Evolutionary conservation across 108 stramenopile genomes (phyloP).

Genomic region (Hondaea fermentalgiana): DNA sequence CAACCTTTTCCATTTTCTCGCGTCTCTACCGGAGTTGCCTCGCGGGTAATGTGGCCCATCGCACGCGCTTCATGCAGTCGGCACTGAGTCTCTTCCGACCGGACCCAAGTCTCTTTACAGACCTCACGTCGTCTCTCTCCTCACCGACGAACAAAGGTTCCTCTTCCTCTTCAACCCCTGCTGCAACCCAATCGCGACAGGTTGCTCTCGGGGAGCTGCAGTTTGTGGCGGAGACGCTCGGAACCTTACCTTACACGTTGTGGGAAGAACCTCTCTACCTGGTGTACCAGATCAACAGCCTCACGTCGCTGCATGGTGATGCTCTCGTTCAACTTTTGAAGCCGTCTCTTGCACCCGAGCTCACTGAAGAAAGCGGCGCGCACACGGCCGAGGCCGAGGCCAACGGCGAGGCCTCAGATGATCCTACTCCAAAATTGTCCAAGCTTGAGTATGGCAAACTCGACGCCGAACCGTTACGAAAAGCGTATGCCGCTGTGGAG

Average conservation of each 20-base stretch:
- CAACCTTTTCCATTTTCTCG: slow-evolving; percentile 1
- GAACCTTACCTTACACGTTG: neutral
- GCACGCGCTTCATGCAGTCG: neutral
- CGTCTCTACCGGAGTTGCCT: neutral
- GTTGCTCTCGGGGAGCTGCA: neutral
- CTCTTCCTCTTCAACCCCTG: too few relatives aligned
- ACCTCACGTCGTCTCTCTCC: neutral
- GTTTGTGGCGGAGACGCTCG: neutral
- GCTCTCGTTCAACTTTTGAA: neutral
- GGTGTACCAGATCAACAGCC: neutral
- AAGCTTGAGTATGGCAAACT: neutral
- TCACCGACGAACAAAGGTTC: neutral
- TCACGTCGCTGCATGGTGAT: neutral
- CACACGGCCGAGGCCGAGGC: neutral
- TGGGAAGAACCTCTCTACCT: neutral
- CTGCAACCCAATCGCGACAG: too few relatives aligned
- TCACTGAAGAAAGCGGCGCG: neutral
- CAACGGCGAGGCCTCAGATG: too few relatives aligned
- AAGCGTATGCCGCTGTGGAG: neutral
- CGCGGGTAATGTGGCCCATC: neutral
- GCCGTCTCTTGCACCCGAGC: neutral
- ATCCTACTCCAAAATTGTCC: too few relatives aligned
- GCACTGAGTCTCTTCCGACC: neutral
- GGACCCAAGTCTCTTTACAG: neutral
- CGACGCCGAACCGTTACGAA: neutral